These are phyloP conservation scores for Eucalyptus dawsonii DNA, from an alignment of 345 rosid species.

Conservation along the genomic window DNA sequence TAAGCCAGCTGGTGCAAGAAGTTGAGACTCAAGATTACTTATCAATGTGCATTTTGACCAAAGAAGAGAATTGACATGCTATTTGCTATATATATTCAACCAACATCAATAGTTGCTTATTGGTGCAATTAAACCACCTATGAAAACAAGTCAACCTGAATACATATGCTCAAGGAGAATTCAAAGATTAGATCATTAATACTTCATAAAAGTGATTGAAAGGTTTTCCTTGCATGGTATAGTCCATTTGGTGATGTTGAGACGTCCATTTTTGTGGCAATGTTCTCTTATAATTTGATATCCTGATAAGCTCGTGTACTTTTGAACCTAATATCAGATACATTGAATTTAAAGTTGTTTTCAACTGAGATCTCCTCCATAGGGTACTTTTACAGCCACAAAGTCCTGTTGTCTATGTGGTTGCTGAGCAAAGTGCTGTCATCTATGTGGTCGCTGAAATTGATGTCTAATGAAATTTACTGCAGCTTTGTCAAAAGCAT, in stretches of 20 bases:
- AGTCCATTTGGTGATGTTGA: not conserved
- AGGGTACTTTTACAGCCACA: not conserved
- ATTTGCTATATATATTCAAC: not conserved
- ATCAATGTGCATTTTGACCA: not conserved
- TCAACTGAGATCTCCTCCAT: not conserved
- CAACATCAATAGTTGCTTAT: not conserved
- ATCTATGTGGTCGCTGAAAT: not conserved
- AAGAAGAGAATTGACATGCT: not conserved
- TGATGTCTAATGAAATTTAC: not conserved
- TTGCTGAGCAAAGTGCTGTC: not conserved
- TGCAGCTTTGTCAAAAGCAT: constrained; percentile 65
- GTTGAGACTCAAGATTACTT: not conserved
- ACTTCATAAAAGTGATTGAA: not conserved
- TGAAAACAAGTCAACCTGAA: not conserved
- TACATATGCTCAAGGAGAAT: not conserved
- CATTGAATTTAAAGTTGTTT: not conserved
- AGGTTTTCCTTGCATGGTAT: not conserved
- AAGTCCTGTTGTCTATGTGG: not conserved
- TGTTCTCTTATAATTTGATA: not conserved
- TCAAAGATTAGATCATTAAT: not conserved
- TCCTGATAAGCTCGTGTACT: not conserved
- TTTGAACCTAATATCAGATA: not conserved
- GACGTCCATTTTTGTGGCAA: not conserved
- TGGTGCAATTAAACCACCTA: not conserved
- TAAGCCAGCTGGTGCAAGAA: not conserved